These are phyloP conservation scores for Lactifluus echinatus DNA, from an alignment of 768 basidiomycete genomes.

Conservation along the genomic window DNA sequence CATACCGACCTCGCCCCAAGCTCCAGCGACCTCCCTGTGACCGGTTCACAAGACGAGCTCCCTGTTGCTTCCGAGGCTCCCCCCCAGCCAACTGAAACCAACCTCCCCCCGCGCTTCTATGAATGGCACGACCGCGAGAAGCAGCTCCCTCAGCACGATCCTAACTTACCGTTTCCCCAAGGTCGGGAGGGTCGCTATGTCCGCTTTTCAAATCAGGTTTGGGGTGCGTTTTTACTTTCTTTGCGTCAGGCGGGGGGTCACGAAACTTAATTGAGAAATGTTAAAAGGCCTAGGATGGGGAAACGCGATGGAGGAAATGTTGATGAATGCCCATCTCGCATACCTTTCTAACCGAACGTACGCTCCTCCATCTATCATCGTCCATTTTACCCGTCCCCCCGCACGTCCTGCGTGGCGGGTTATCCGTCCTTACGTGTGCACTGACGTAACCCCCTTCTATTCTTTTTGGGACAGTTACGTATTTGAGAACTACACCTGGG, in stretches of 20 bases:
- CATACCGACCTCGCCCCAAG: too few relatives aligned
- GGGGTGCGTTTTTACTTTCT: neutral
- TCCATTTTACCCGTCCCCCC: too few relatives aligned
- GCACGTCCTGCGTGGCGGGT: too few relatives aligned
- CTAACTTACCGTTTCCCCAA: slow-evolving; percentile 13
- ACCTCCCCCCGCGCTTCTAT: slow-evolving; percentile 5
- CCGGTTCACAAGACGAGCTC: too few relatives aligned
- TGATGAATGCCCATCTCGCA: neutral
- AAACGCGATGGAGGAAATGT: slow-evolving; percentile 36
- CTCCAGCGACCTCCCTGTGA: too few relatives aligned
- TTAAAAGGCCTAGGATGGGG: slow-evolving; percentile 49
- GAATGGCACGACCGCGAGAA: slow-evolving; percentile 12
- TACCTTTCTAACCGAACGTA: slow-evolving; percentile 41
- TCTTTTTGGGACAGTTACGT: slow-evolving; percentile 30
- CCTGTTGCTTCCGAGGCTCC: too few relatives aligned
- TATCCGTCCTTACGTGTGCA: neutral
- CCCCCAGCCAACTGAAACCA: too few relatives aligned
- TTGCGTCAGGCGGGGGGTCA: neutral
- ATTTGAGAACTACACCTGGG: slow-evolving; percentile 54
- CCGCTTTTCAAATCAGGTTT: slow-evolving; percentile 11
- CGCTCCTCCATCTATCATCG: slow-evolving; percentile 18
- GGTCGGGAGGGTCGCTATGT: slow-evolving; percentile 17
- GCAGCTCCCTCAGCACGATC: slow-evolving; percentile 12
- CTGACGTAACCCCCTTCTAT: neutral
- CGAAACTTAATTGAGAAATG: neutral